A percentile compares a stretch with the other conserved stretches of the same genome.
Conservation (phyloP, 306 rosid species). For the Trifolium subterraneum region DNA sequence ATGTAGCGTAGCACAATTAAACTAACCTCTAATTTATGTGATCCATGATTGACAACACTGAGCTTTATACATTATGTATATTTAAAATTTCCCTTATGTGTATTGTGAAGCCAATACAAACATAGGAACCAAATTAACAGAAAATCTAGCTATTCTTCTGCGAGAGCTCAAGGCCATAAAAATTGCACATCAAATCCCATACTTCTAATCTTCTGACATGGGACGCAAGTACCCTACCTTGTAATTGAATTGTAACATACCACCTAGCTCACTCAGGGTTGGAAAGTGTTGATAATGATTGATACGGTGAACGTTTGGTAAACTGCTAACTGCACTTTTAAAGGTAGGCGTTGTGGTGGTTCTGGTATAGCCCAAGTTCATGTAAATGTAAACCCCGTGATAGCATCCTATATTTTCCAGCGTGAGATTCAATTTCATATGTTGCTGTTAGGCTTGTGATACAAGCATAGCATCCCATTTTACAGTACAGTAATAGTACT, state of each 20-base stretch:
- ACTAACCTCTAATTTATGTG: too few species aligned
- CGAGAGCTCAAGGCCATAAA: background rate
- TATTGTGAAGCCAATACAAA: slow-evolving; percentile 5
- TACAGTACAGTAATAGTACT: slow-evolving; percentile 13
- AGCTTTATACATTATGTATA: background rate
- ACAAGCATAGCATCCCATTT: slow-evolving; percentile 24
- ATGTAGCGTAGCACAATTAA: too few species aligned
- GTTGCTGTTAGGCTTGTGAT: slow-evolving; percentile 20
- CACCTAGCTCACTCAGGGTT: background rate
- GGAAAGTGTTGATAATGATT: slow-evolving; percentile 2
- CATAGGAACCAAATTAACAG: background rate
- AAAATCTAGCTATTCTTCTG: background rate
- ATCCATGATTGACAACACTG: too few species aligned
- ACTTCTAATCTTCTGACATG: background rate
- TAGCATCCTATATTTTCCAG: background rate
- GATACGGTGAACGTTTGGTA: background rate
- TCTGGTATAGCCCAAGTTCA: background rate
- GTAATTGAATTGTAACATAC: background rate
- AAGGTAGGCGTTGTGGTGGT: background rate
- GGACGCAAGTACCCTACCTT: background rate
- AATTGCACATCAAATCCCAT: background rate
- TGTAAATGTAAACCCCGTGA: slow-evolving; percentile 19
- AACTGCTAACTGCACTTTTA: background rate
- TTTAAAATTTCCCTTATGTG: slow-evolving; percentile 2
- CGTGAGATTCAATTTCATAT: background rate